These are phyloP conservation scores for Biscogniauxia marginata DNA, from an alignment of 2,329 filamentous ascomycete species.

Conservation along the genomic window DNA sequence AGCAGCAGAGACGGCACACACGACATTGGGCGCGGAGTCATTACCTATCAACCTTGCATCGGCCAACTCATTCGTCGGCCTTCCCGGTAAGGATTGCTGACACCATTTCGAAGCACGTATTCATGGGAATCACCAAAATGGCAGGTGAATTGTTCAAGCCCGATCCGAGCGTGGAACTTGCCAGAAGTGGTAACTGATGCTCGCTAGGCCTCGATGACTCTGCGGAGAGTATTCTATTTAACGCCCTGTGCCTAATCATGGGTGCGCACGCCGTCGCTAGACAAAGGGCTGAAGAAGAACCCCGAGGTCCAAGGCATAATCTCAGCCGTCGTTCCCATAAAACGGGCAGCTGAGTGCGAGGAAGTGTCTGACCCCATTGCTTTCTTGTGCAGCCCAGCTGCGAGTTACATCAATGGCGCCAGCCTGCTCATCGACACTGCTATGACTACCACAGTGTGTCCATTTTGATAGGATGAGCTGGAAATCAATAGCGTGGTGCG, in stretches of 20 bases:
- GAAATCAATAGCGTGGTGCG: too few species aligned
- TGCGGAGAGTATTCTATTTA: conserved; percentile 16
- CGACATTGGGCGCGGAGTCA: conserved; percentile 18
- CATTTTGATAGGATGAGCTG: too few species aligned
- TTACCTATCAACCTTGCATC: conserved; percentile 20
- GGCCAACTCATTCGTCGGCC: conserved; percentile 15
- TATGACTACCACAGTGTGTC: conserved; percentile 16
- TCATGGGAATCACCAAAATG: conserved; percentile 18
- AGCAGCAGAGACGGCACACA: conserved; percentile 15
- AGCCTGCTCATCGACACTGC: conserved; percentile 19
- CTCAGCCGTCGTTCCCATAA: conserved; percentile 13
- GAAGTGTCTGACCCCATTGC: conserved; percentile 19
- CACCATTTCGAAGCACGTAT: conserved; percentile 22
- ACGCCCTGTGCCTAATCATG: conserved; percentile 19
- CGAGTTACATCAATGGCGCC: conserved; percentile 19
- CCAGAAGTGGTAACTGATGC: too few species aligned
- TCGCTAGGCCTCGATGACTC: conserved; percentile 18
- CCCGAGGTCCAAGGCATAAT: conserved; percentile 17
- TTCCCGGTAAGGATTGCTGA: conserved; percentile 17
- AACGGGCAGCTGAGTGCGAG: conserved; percentile 17
- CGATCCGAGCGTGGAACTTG: too few species aligned
- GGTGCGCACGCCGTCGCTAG: conserved; percentile 17
- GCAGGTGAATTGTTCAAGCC: too few species aligned
- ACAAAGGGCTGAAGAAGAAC: conserved; percentile 12
- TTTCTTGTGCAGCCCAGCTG: conserved; percentile 17